Base-by-base conservation (phyloP, 2,329 filamentous ascomycete genomes). In the Ophiostoma pallidulum region DNA sequence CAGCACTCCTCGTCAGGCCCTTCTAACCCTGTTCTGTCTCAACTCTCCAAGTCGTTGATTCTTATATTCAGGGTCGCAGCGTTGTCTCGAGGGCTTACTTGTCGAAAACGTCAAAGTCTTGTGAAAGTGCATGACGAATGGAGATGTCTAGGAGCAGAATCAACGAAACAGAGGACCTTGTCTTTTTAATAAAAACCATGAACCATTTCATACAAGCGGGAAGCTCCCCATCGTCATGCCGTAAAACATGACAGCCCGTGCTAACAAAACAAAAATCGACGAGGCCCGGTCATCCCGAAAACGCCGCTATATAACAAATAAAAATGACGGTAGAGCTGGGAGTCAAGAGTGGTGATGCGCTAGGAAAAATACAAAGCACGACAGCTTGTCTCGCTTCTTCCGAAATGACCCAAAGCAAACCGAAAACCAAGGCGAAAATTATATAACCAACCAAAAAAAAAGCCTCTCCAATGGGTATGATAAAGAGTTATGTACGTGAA, bases 311-410 rank as follows among this genome's bases (percentile, higher is more conserved):
- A 36, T 44, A 48, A 45, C 9, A 40, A 32, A n/a, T 14, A 16
- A 39, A 18, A 36, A 44, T 19, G n/a, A 38, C 20, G 40, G 44
- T n/a, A n/a, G 38, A 45, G 33, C 16, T 38, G 41, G 40, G 45
- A 52, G 47, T 45, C 32, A 31, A 40, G 51, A 54, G 53, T 50
- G 38, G 50, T 41, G 47, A 48, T 43, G 36, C 50, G 24, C 19
- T n/a, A n/a, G n/a, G 8, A 18, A 6, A 16, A 18, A 24, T 22
- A 22, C 22, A 47, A 39, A 41, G 37, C 42, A 36, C 33, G 16
- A 29, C 37, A 28, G 14, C 32, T 33, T 31, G 16, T 39, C 20
- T 14, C 33, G 39, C 29, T 18, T 13, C 26, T 16, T 48, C 22
- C 26, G 45, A 41, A 19, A 37, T 37, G 43, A 40, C 49, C 31